These are phyloP conservation scores for Pestalotiopsis sp. DNA, from an alignment of 2,329 filamentous ascomycete genomes.

Conservation along the genomic window DNA sequence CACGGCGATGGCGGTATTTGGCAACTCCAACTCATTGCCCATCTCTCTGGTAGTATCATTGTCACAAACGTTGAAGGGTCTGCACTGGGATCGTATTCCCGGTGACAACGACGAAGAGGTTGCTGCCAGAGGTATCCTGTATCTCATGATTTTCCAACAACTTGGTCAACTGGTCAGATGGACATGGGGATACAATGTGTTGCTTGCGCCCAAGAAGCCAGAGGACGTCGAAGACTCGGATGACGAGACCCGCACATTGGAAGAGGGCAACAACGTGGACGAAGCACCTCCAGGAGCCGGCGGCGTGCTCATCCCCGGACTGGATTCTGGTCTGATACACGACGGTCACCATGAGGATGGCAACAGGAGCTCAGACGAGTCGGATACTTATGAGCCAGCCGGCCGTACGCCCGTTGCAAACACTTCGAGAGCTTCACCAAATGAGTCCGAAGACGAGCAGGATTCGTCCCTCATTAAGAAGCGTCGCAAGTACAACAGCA, in stretches of 20 bases:
- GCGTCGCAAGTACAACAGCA: constrained; percentile 28
- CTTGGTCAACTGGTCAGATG: constrained; percentile 92
- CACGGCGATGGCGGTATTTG: constrained; percentile 95
- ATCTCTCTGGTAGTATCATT: constrained; percentile 95
- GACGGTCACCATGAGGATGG: constrained; percentile 34
- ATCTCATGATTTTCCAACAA: constrained; percentile 96
- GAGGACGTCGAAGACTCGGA: constrained; percentile 65
- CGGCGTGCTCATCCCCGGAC: constrained; percentile 48
- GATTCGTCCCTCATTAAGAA: constrained; percentile 29
- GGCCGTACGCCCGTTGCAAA: constrained; percentile 58
- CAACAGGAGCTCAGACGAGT: constrained; percentile 41
- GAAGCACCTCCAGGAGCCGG: constrained; percentile 37
- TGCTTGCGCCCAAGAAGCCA: constrained; percentile 82
- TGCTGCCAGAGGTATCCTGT: constrained; percentile 88
- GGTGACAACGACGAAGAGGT: constrained; percentile 96
- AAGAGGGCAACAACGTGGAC: constrained; percentile 64
- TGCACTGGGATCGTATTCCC: constrained; percentile 91
- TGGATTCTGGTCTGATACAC: constrained; percentile 43
- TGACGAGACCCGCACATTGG: constrained; percentile 40
- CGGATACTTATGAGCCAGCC: constrained; percentile 55
- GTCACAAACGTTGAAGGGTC: constrained; percentile 85
- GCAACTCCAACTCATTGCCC: constrained; percentile 96
- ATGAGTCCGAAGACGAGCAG: constrained; percentile 52
- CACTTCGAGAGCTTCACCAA: constrained; percentile 52
- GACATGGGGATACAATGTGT: constrained; percentile 97